Conservation (phyloP, 805 yeast species). For the Pichia nanzhaoensis region DNA sequence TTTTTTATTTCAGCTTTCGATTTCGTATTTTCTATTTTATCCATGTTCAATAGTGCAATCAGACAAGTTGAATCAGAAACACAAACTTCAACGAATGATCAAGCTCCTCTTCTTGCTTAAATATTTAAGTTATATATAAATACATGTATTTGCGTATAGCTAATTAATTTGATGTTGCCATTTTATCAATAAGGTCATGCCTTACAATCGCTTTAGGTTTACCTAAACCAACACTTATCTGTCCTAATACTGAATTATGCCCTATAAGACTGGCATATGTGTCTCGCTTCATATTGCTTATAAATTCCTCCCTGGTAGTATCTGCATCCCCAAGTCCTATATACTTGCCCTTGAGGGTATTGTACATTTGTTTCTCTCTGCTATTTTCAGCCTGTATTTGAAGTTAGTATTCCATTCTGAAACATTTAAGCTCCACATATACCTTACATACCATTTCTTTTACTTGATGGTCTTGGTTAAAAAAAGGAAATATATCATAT, state of each 20-base stretch:
- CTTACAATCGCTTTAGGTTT: conserved; percentile 34
- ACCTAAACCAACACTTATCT: conserved; percentile 46
- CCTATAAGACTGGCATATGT: conserved; percentile 56
- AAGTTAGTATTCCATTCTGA: background rate
- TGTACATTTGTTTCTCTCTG: conserved; percentile 5
- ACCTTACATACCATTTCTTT: background rate
- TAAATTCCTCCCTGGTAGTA: conserved; percentile 65
- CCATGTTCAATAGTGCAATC: conserved; percentile 34
- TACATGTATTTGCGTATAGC: background rate
- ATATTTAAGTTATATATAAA: background rate
- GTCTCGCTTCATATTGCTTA: conserved; percentile 59
- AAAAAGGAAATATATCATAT: too few relatives aligned
- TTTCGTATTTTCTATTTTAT: conserved; percentile 43
- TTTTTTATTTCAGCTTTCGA: conserved; percentile 55
- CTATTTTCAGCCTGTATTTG: background rate
- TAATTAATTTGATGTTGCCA: conserved; percentile 28
- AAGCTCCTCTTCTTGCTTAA: conserved; percentile 29
- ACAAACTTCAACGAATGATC: conserved; percentile 19
- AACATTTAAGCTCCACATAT: background rate
- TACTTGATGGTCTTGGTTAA: too few relatives aligned
- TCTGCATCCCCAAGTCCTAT: conserved; percentile 73
- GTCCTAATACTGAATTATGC: conserved; percentile 48
- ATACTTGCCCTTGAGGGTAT: conserved; percentile 44
- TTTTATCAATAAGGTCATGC: conserved; percentile 33
- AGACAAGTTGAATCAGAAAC: conserved; percentile 9